Conservation (phyloP, 305 asterid species). For the Fraxinus velutina region DNA sequence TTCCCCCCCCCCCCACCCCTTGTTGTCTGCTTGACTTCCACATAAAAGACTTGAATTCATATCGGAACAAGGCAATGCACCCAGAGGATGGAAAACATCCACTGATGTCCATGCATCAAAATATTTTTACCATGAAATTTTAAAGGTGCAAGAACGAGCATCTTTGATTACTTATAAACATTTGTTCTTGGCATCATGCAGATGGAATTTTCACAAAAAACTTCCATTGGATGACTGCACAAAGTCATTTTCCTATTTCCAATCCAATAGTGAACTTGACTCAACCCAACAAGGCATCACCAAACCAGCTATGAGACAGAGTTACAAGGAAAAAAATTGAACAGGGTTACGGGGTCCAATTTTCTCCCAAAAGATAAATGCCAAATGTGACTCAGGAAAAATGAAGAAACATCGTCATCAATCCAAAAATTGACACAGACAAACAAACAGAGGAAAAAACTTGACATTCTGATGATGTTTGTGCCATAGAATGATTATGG, state of each 20-base stretch:
- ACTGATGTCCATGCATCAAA: not conserved
- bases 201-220: not conserved
- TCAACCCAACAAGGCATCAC: not conserved
- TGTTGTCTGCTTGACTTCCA: not conserved
- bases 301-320: not conserved
- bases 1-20: not conserved
- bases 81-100: not conserved
- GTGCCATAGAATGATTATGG: not conserved
- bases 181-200: not conserved
- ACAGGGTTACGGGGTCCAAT: not conserved
- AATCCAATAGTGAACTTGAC: not conserved
- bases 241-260: not conserved
- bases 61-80: not conserved
- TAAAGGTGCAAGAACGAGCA: not conserved
- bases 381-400: slow-evolving; percentile 7
- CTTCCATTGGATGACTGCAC: not conserved
- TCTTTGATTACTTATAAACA: not conserved
- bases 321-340: not conserved
- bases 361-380: slow-evolving; percentile 13
- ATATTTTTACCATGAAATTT: not conserved
- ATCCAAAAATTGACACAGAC: slow-evolving; percentile 1
- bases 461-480: not conserved
- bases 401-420: not conserved
- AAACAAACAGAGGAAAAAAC: not conserved
- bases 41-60: not conserved